phyloP scores from a whole-genome alignment of 495 filamentous ascomycete species.

The Monascus purpureus region DNA sequence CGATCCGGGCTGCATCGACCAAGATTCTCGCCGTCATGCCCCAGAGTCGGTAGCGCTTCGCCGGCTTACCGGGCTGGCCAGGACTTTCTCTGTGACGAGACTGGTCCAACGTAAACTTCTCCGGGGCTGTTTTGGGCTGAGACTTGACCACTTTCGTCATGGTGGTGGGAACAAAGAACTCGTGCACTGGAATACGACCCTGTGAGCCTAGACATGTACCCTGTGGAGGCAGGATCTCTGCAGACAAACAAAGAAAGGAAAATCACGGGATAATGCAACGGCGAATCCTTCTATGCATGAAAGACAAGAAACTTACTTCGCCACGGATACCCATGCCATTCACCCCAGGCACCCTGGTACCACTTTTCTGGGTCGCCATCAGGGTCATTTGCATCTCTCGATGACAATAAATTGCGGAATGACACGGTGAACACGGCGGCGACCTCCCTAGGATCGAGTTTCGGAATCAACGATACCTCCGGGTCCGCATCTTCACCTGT shows the following conservation, averaged over 20 bases:
- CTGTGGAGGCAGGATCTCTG: neutral
- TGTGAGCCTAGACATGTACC: neutral
- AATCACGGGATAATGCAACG: neutral
- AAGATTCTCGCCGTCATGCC: constrained; percentile 86
- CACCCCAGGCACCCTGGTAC: constrained; percentile 36
- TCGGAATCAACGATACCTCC: constrained; percentile 61
- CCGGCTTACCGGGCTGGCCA: no score
- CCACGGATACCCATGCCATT: constrained; percentile 62
- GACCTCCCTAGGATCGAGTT: constrained; percentile 72
- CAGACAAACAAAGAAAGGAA: constrained; percentile 2
- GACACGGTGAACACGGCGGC: constrained; percentile 82
- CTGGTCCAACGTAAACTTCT: constrained; percentile 16
- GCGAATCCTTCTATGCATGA: no score
- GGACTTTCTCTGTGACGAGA: constrained; percentile 30
- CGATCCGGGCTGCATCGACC: constrained; percentile 72
- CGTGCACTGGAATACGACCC: constrained; percentile 43
- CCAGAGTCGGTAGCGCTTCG: constrained; percentile 62
- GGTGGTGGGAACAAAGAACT: constrained; percentile 69
- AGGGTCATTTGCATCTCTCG: constrained; percentile 28
- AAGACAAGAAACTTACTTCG: constrained; percentile 24
- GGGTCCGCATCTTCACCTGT: constrained; percentile 30
- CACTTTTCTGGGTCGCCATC: constrained; percentile 33
- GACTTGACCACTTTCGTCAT: constrained; percentile 47
- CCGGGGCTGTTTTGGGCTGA: constrained; percentile 8
- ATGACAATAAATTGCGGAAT: constrained; percentile 55